phyloP scores from a whole-genome alignment of 192 early-diverging fungal species.

The Coemansia pectinata region DNA sequence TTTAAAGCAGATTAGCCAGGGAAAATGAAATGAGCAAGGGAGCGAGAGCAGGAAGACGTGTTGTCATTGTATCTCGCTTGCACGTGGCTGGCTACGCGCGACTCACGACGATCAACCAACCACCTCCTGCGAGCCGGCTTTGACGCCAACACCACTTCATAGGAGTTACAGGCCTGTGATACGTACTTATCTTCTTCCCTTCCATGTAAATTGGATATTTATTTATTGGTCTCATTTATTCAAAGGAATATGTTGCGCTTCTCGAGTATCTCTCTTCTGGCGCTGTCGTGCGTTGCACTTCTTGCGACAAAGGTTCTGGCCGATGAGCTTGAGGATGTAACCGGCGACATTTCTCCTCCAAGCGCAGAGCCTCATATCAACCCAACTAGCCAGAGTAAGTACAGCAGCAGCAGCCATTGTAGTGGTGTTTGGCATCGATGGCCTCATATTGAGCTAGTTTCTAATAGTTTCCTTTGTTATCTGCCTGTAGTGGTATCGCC shows the following conservation, averaged over 20 bases:
- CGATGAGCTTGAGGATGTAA: conserved; percentile 46
- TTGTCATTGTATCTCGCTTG: background rate
- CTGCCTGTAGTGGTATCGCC: conserved; percentile 1
- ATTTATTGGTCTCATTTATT: background rate
- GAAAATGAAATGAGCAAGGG: background rate
- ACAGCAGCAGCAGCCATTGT: background rate
- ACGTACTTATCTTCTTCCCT: background rate
- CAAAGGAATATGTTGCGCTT: conserved; percentile 5
- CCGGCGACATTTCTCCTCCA: conserved; percentile 20
- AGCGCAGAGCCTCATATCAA: conserved; percentile 6
- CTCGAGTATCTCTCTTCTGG: conserved; percentile 15
- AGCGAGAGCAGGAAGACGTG: background rate
- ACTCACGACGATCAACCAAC: background rate
- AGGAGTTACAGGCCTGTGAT: too few relatives aligned
- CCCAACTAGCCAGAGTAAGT: conserved; percentile 11
- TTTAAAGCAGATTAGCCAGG: background rate
- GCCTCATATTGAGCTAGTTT: background rate
- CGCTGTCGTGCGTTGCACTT: conserved; percentile 28
- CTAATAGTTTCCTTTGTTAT: background rate
- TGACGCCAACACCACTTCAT: background rate
- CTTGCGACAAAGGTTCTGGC: conserved; percentile 24
- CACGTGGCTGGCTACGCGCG: background rate
- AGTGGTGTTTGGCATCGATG: background rate
- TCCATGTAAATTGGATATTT: background rate
- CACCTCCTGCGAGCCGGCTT: background rate